These are phyloP conservation scores for Pichia nakasei DNA, from an alignment of 805 yeast species.

Conservation along the genomic window DNA sequence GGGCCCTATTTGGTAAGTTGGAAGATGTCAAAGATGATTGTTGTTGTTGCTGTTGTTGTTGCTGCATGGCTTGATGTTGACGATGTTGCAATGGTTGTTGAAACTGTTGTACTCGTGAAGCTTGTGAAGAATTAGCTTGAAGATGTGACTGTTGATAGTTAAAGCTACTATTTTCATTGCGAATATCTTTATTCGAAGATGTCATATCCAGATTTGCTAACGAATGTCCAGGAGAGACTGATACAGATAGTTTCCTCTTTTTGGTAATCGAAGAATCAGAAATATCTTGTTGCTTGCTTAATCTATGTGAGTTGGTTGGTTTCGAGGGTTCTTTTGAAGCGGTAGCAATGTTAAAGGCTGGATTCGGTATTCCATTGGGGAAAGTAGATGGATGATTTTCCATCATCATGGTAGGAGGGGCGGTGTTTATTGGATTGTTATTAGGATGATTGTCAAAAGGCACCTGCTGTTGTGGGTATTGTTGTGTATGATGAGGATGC, in stretches of 20 bases:
- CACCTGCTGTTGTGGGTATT: too few relatives aligned
- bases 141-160: neutral
- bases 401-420: neutral
- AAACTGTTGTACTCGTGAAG: neutral
- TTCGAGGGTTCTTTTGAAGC: too few relatives aligned
- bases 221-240: neutral
- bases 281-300: too few relatives aligned
- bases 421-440: neutral
- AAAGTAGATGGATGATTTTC: neutral
- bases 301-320: too few relatives aligned
- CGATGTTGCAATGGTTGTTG: neutral
- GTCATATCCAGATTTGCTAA: neutral
- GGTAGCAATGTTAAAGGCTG: neutral
- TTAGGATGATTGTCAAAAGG: neutral
- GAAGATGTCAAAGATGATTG: neutral
- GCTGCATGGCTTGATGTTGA: neutral
- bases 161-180: neutral
- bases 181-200: neutral
- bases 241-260: slow-evolving; percentile 7
- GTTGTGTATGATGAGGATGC: too few relatives aligned
- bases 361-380: neutral
- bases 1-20: neutral
- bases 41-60: neutral
- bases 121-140: neutral
- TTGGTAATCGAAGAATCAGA: neutral